These are phyloP conservation scores for Cyclotella atomus DNA, from an alignment of 108 stramenopile genomes.

Conservation along the genomic window DNA sequence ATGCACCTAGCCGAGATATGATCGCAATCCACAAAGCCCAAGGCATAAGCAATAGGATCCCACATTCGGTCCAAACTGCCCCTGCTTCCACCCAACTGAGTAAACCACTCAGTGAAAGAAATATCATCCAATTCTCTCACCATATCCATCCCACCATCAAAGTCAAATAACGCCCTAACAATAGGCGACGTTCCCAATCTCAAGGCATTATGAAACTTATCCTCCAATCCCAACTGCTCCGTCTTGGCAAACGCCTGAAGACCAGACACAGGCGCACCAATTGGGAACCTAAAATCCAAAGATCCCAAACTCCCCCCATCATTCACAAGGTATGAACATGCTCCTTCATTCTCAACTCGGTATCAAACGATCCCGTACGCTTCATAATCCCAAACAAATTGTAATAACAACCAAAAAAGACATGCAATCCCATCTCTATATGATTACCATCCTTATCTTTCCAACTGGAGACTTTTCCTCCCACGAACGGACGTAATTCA, in stretches of 20 bases:
- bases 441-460: constrained; percentile 97
- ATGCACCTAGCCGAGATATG: constrained; percentile 95
- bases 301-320: constrained; percentile 87
- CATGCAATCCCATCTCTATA: constrained; percentile 98
- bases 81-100: constrained; percentile 86
- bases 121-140: constrained; percentile 96
- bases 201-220: constrained; percentile 94
- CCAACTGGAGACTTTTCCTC: constrained; percentile 95
- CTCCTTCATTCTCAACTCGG: constrained; percentile 91
- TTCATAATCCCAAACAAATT: constrained; percentile 98
- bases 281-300: constrained; percentile 92
- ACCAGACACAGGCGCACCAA: constrained; percentile 94
- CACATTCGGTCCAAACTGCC: constrained; percentile 94
- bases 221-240: constrained; percentile 84
- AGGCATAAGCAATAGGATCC: constrained; percentile 97
- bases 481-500: constrained; percentile 91
- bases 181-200: constrained; percentile 92
- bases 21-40: constrained; percentile 97
- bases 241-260: constrained; percentile 93
- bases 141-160: constrained; percentile 97
- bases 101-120: constrained; percentile 97
- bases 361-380: constrained; percentile 90
- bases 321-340: constrained; percentile 95
- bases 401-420: constrained; percentile 98
- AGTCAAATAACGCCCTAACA: constrained; percentile 93